Evolutionary conservation across 306 rosid genomes (phyloP).

Genomic region (Ceratonia siliqua): DNA sequence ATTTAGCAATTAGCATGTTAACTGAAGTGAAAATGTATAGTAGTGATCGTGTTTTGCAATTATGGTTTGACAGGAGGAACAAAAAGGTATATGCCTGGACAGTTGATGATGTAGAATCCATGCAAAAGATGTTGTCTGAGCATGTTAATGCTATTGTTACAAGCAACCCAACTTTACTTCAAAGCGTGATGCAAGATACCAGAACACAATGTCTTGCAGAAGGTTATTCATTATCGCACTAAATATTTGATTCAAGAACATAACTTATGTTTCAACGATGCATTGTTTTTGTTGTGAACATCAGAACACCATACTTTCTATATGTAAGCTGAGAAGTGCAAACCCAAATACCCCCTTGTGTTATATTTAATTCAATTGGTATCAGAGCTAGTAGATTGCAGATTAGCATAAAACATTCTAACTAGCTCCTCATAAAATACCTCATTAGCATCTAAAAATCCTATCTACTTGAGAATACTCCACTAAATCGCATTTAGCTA

Average conservation of each 20-base stretch:
- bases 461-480: too few species aligned
- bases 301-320: neutral
- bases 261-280: neutral
- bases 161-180: conserved; percentile 74
- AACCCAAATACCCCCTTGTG: too few species aligned
- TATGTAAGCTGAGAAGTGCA: too few species aligned
- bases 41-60: conserved; percentile 4
- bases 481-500: too few species aligned
- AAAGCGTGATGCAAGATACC: conserved; percentile 69
- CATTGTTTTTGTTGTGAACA: conserved; percentile 8
- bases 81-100: conserved; percentile 92
- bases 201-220: conserved; percentile 74
- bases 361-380: too few species aligned
- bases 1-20: neutral
- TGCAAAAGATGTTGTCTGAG: conserved; percentile 68
- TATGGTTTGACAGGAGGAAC: conserved; percentile 56
- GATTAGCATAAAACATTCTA: too few species aligned
- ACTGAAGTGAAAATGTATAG: neutral
- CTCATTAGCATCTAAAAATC: too few species aligned
- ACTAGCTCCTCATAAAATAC: too few species aligned
- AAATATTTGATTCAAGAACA: conserved; percentile 23
- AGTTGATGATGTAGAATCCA: conserved; percentile 72
- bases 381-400: too few species aligned
- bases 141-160: conserved; percentile 80
- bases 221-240: conserved; percentile 60